Evolutionary conservation across 352 stramenopile species (phyloP).

Genomic region (Pythium brachiatum): DNA sequence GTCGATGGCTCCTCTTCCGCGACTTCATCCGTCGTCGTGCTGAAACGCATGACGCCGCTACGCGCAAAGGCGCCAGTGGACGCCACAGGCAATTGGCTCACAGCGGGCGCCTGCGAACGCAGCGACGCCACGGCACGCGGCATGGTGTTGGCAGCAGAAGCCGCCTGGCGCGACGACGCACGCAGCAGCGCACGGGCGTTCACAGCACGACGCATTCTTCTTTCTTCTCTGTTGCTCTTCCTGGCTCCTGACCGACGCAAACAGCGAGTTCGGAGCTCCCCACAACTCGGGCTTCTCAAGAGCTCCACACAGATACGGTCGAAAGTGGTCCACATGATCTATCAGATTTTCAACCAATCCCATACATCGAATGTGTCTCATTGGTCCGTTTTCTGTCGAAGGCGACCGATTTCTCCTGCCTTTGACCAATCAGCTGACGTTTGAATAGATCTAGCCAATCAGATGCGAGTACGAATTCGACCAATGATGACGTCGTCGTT

Average conservation of each 20-base stretch:
- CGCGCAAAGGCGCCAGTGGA: constrained; percentile 4
- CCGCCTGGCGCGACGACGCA: constrained; percentile 24
- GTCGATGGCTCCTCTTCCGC: not conserved
- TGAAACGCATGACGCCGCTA: constrained; percentile 18
- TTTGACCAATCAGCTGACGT: constrained; percentile 15
- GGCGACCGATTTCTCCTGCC: not conserved
- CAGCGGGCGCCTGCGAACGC: not conserved
- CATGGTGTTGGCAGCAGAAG: not conserved
- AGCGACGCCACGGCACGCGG: not conserved
- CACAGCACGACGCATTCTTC: constrained; percentile 52
- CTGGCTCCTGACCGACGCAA: constrained; percentile 11
- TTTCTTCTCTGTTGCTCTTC: constrained; percentile 25
- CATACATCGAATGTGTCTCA: not conserved
- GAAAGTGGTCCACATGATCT: constrained; percentile 14
- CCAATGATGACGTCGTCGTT: constrained; percentile 3
- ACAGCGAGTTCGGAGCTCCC: constrained; percentile 1
- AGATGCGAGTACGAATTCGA: not conserved
- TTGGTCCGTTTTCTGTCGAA: constrained; percentile 11
- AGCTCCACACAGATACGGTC: constrained; percentile 16
- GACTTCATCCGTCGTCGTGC: constrained; percentile 30
- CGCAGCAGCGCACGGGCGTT: constrained; percentile 42
- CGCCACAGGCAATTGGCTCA: constrained; percentile 7
- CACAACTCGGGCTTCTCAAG: constrained; percentile 25
- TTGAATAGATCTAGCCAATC: constrained; percentile 13
- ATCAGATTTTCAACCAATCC: constrained; percentile 18